A percentile compares a stretch with the other conserved stretches of the same genome.
Evolutionary conservation across 495 filamentous ascomycete species (phyloP).

Genomic region (Letharia columbiana): DNA sequence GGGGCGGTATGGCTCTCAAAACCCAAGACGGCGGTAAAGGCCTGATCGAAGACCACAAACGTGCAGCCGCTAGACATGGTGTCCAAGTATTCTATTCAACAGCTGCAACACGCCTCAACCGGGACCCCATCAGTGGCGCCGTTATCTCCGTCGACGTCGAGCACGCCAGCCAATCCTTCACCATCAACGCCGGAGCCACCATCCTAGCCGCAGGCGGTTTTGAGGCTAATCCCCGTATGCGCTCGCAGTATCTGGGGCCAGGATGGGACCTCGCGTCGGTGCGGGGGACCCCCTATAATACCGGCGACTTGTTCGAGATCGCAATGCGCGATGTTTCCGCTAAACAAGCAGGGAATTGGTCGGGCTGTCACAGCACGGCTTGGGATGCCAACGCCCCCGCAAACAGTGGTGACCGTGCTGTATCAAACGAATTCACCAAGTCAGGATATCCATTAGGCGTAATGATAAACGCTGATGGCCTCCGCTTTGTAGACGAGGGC

Average conservation of each 20-base stretch:
- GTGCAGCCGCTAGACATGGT: background rate
- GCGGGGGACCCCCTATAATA: background rate
- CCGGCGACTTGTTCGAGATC: background rate
- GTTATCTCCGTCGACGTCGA: background rate
- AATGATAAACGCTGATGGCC: background rate
- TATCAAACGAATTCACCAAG: background rate
- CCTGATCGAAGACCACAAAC: constrained; percentile 2
- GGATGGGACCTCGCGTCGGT: background rate
- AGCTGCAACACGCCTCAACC: background rate
- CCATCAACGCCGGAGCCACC: background rate
- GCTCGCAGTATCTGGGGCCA: background rate
- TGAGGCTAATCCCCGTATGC: background rate
- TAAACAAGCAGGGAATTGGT: background rate
- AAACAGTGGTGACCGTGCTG: background rate
- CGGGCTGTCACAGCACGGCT: background rate
- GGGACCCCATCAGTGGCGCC: background rate
- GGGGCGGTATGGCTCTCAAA: constrained; percentile 2
- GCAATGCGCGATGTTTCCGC: constrained; percentile 1
- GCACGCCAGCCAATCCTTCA: background rate
- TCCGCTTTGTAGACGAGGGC: background rate
- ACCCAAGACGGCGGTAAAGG: constrained; percentile 1
- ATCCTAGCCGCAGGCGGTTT: background rate
- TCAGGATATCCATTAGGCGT: background rate
- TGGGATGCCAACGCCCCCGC: background rate
- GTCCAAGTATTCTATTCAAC: background rate